Conservation (phyloP, 2,329 filamentous ascomycete genomes). For the Gyromitra esculenta region DNA sequence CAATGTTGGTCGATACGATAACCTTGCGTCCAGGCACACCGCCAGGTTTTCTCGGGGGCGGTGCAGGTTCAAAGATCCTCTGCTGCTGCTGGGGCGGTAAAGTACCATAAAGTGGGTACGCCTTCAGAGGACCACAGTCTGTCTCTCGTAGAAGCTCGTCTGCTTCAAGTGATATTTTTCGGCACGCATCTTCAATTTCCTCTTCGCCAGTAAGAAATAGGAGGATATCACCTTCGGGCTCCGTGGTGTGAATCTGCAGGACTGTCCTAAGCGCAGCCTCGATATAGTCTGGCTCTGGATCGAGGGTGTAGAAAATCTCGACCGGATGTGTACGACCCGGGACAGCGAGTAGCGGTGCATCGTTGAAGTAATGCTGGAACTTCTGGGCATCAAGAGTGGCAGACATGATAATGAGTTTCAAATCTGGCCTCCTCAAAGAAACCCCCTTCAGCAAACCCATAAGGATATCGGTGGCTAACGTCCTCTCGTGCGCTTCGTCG, state of each 20-base stretch:
- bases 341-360: constrained; percentile 90
- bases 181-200: constrained; percentile 95
- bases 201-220: constrained; percentile 97
- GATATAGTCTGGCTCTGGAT: constrained; percentile 95
- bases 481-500: constrained; percentile 97
- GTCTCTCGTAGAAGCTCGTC: constrained; percentile 93
- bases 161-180: constrained; percentile 88
- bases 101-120: constrained; percentile 94
- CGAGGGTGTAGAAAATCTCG: constrained; percentile 97
- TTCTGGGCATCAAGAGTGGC: constrained; percentile 97
- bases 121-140: constrained; percentile 85
- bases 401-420: constrained; percentile 99
- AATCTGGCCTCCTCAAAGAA: constrained; percentile 79
- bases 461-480: constrained; percentile 93
- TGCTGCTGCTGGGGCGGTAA: constrained; percentile 93
- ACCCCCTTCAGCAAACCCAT: constrained; percentile 97
- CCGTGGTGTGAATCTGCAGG: constrained; percentile 92
- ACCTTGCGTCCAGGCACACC: constrained; percentile 91
- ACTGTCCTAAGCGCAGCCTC: constrained; percentile 95
- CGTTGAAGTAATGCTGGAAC: constrained; percentile 96
- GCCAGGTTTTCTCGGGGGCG: constrained; percentile 74
- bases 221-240: constrained; percentile 90
- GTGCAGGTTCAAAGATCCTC: constrained; percentile 91
- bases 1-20: constrained; percentile 96
- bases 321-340: constrained; percentile 95